Conservation (phyloP, 148 eudicot species). For the Rhododendron simsii region DNA sequence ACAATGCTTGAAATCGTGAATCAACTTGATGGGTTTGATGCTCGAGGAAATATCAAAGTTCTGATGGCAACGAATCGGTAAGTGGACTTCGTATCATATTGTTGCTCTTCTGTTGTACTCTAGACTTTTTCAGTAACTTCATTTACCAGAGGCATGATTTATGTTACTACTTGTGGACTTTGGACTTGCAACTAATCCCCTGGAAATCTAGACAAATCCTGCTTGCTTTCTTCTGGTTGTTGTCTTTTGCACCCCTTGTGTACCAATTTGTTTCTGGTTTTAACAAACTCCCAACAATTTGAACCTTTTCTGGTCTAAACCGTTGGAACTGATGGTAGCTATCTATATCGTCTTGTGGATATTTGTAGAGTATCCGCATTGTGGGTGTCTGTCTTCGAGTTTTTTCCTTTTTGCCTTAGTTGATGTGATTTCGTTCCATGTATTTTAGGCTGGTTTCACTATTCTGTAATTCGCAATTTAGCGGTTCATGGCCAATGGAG, state of each 20-base stretch:
- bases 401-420: background rate
- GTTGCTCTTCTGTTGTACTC: background rate
- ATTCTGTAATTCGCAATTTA: background rate
- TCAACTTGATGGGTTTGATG: slow-evolving; percentile 97
- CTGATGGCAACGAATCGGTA: slow-evolving; percentile 97
- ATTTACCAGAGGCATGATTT: background rate
- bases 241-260: background rate
- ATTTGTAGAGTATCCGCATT: background rate
- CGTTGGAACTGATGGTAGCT: background rate
- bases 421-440: background rate
- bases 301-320: too few species aligned
- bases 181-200: background rate
- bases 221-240: background rate
- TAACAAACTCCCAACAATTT: background rate
- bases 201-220: background rate
- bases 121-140: background rate
- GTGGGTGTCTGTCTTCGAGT: background rate
- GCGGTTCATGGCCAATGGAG: background rate
- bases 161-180: background rate
- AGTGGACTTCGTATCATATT: background rate
- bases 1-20: slow-evolving; percentile 98
- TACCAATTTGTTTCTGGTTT: background rate
- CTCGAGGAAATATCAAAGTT: slow-evolving; percentile 91
- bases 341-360: background rate
- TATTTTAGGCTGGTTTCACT: background rate